These are phyloP conservation scores for Haematococcus lacustris DNA, from an alignment of 139 green algal genomes.

Conservation along the genomic window DNA sequence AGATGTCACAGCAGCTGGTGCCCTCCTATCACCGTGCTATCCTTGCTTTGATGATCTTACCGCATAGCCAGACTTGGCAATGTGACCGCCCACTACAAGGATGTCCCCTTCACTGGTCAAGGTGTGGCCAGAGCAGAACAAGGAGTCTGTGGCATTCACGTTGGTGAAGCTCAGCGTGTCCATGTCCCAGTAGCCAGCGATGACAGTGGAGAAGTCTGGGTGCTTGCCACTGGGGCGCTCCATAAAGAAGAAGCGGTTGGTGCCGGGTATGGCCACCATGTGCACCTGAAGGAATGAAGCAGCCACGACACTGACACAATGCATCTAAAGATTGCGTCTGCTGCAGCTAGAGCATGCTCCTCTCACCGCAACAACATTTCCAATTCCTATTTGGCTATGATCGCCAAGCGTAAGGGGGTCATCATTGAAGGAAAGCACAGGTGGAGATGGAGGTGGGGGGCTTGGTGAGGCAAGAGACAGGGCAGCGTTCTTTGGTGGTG, in stretches of 20 bases:
- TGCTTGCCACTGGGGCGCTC: slow-evolving; percentile 30
- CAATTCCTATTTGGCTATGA: neutral
- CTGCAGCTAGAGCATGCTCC: neutral
- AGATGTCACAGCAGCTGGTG: no score
- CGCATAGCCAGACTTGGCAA: slow-evolving; percentile 22
- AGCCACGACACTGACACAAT: neutral
- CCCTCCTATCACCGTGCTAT: no score
- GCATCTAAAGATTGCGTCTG: neutral
- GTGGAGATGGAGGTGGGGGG: no score
- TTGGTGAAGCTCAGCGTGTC: slow-evolving; percentile 25
- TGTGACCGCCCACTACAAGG: slow-evolving; percentile 21
- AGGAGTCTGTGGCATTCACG: slow-evolving; percentile 19
- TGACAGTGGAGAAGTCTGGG: slow-evolving; percentile 20
- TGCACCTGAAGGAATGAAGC: slow-evolving; percentile 5
- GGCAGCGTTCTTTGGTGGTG: no score
- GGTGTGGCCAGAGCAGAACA: slow-evolving; percentile 18
- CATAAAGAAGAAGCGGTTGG: slow-evolving; percentile 25
- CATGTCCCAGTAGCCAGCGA: slow-evolving; percentile 21
- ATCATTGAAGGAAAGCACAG: no score
- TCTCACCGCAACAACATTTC: slow-evolving; percentile 5
- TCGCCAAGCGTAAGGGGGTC: neutral
- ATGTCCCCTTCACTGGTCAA: slow-evolving; percentile 15
- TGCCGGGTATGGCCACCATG: slow-evolving; percentile 19
- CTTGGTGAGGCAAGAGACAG: no score
- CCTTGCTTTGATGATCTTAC: slow-evolving; percentile 4